Evolutionary conservation across 352 stramenopile species (phyloP).

Genomic region (Pythium folliculosum): DNA sequence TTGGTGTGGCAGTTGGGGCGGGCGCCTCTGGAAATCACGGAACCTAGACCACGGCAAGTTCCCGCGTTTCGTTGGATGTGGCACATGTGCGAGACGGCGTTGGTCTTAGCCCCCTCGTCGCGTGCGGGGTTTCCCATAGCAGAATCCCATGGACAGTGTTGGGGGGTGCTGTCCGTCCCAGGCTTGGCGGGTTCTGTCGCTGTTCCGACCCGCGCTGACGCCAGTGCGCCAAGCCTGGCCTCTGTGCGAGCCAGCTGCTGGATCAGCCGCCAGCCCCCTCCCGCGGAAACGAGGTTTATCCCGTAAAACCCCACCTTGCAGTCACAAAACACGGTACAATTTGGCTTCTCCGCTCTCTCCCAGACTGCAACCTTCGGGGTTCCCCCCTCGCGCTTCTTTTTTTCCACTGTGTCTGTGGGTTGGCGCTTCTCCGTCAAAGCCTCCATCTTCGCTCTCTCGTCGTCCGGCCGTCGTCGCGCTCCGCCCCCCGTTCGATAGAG

Average conservation of each 20-base stretch:
- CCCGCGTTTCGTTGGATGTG: no score
- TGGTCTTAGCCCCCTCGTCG: no score
- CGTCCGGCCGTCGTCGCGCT: conserved; percentile 7
- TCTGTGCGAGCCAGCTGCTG: conserved; percentile 16
- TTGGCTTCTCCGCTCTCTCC: conserved; percentile 12
- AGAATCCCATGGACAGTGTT: no score
- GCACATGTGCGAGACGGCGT: no score
- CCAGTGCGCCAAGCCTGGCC: conserved; percentile 3
- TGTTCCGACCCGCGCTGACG: conserved; percentile 7
- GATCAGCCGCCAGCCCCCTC: conserved; percentile 10
- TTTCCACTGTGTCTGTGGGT: conserved; percentile 9
- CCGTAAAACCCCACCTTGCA: conserved; percentile 4
- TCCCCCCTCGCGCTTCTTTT: conserved; percentile 23
- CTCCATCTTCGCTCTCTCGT: conserved; percentile 12
- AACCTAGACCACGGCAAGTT: no score
- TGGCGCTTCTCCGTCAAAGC: not conserved
- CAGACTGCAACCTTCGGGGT: conserved; percentile 22
- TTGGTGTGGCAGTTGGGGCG: not conserved
- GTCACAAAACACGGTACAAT: conserved; percentile 11
- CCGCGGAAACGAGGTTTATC: conserved; percentile 10
- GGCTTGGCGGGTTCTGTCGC: not conserved
- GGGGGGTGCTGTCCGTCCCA: not conserved
- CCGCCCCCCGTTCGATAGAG: conserved; percentile 5
- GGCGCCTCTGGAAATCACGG: no score
- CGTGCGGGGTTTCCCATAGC: no score